Percentiles rank a stretch among this genome's conserved stretches.
Evolutionary conservation across 2,329 filamentous ascomycete species (phyloP).

Genomic region (Aspergillus transmontanensis): DNA sequence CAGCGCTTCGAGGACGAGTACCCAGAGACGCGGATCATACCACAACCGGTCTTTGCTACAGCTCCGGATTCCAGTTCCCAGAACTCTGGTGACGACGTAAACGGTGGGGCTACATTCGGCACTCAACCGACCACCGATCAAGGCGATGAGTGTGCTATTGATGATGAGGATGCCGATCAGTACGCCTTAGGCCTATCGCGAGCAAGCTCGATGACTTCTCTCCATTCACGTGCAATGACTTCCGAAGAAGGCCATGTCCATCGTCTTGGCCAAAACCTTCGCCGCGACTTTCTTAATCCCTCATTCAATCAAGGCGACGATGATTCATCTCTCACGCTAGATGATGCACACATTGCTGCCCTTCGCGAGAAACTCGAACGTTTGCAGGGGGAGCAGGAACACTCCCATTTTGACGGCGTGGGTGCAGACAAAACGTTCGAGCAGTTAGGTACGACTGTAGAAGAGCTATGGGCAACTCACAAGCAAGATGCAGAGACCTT

Average conservation of each 20-base stretch:
- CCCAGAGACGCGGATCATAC: slow-evolving; percentile 73
- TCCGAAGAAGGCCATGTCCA: slow-evolving; percentile 72
- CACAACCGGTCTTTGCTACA: slow-evolving; percentile 21
- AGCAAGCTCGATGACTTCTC: slow-evolving; percentile 67
- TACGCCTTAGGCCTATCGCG: slow-evolving; percentile 56
- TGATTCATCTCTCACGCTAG: slow-evolving; percentile 33
- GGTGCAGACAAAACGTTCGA: slow-evolving; percentile 45
- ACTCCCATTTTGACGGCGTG: slow-evolving; percentile 41
- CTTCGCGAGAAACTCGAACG: slow-evolving; percentile 47
- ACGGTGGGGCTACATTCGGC: slow-evolving; percentile 35
- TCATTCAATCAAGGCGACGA: slow-evolving; percentile 45
- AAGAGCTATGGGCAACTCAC: slow-evolving; percentile 47
- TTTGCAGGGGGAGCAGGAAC: slow-evolving; percentile 45
- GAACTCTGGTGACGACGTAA: slow-evolving; percentile 36
- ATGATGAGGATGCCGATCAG: slow-evolving; percentile 46
- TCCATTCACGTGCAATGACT: slow-evolving; percentile 65
- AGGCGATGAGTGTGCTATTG: slow-evolving; percentile 37
- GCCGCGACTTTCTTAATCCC: slow-evolving; percentile 62
- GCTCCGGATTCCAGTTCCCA: slow-evolving; percentile 35
- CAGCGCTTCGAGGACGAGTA: slow-evolving; percentile 95
- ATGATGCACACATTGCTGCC: slow-evolving; percentile 49
- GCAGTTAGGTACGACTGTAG: slow-evolving; percentile 47
- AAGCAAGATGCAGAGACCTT: slow-evolving; percentile 48
- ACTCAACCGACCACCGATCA: slow-evolving; percentile 25
- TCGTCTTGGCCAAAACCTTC: slow-evolving; percentile 67